Evolutionary conservation across 306 rosid species (phyloP), one percentile per base, ranked within the genome.

Genomic region (Dryas octopetala): DNA sequence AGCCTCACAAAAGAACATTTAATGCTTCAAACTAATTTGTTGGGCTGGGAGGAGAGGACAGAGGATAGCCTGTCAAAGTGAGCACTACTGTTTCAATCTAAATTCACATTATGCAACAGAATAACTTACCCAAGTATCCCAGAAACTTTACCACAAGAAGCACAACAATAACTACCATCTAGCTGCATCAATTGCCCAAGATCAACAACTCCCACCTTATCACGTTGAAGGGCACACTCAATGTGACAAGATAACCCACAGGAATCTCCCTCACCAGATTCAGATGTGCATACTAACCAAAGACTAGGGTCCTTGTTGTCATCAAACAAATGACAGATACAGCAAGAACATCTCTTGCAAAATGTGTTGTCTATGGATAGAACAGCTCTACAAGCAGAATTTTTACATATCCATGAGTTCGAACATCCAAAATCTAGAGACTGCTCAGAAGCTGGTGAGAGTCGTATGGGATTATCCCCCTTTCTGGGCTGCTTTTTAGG

Each of bases 291-390:
- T 71, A 90, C 99, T 83, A 92, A 82, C 99, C 99, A 96, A 79
- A 96, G 99, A 78, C 99, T 96, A 44, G 99, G 99, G 79, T 96
- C 99, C 90, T 96, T 96, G 84, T 96, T 96, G 85, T 96, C 99
- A 72, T 96, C 99, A 68, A 90, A 96, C 67, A 88, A 86, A 73
- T 96, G 99, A 71, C 99, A 96, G 73, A 96, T 96, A 82, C 99
- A 92, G 82, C 99, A 96, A 53, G 99, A 96, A 83, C 99, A 96
- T 90, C 99, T 90, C 88, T 84, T 90, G 87, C 99, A 96, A 77
- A 96, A 96, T 44, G 98, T 88, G 88, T 89, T 93, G 68, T 96
- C 96, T 80, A 84, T 83, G 46, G 99, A 89, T 49, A 96, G 83
- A 83, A 96, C 90, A 17, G 99, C 99, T 85, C 97, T 85, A 72